These are phyloP conservation scores for Tremella fuciformis DNA, from an alignment of 768 basidiomycete species.

Conservation along the genomic window DNA sequence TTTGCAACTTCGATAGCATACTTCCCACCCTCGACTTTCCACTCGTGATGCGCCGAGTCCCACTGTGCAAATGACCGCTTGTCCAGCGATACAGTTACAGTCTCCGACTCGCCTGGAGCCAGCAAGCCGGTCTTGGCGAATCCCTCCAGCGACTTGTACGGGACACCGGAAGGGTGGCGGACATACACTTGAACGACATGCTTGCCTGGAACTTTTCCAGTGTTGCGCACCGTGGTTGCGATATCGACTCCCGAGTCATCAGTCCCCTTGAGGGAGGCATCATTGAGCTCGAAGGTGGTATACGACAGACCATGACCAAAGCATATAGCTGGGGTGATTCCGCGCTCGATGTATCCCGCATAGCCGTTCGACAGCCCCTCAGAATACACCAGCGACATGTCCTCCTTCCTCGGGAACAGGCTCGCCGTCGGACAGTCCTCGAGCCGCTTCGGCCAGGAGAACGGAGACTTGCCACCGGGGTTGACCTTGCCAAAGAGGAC, in stretches of 20 bases:
- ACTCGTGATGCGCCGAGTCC: not conserved
- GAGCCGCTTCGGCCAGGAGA: slow-evolving; percentile 22
- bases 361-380: slow-evolving; percentile 34
- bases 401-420: slow-evolving; percentile 22
- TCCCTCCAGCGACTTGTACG: not conserved
- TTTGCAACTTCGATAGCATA: not conserved
- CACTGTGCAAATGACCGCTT: not conserved
- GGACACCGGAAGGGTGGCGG: not conserved
- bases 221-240: slow-evolving; percentile 3
- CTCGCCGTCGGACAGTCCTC: slow-evolving; percentile 24
- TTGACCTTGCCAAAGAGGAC: slow-evolving; percentile 43
- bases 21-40: not conserved
- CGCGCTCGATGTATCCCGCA: slow-evolving; percentile 46
- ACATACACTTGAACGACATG: not conserved
- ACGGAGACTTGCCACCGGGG: slow-evolving; percentile 43
- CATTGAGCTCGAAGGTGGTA: slow-evolving; percentile 9
- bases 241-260: no score
- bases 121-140: slow-evolving; percentile 1
- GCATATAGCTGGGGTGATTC: slow-evolving; percentile 11
- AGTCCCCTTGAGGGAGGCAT: no score
- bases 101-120: not conserved
- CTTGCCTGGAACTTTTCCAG: slow-evolving; percentile 20
- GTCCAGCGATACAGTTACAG: not conserved
- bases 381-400: slow-evolving; percentile 33
- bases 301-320: slow-evolving; percentile 23